Evolutionary conservation across 106 monocot genomes (phyloP).

Genomic region (Acorus calamus): DNA sequence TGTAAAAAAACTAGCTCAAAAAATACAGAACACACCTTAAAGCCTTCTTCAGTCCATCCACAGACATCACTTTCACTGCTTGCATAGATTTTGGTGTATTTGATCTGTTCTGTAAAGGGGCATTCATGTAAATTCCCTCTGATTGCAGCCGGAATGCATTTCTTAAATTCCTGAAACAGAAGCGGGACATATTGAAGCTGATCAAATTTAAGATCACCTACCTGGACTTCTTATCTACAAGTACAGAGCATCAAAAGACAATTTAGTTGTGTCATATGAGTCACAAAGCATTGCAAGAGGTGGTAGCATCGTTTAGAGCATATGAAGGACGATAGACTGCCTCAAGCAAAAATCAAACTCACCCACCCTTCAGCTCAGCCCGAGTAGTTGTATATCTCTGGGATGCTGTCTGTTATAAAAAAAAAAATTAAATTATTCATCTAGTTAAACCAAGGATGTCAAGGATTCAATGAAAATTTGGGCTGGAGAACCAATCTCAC

Average conservation of each 20-base stretch:
- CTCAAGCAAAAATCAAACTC: conserved; percentile 10
- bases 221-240: too few species aligned
- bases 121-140: conserved; percentile 74
- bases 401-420: conserved; percentile 37
- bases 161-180: conserved; percentile 49
- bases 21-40: conserved; percentile 44
- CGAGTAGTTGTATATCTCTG: conserved; percentile 58
- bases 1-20: too few species aligned
- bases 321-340: neutral
- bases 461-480: neutral
- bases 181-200: too few species aligned
- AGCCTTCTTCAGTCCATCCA: conserved; percentile 76
- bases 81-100: conserved; percentile 29
- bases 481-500: conserved; percentile 29
- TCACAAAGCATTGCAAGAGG: too few species aligned
- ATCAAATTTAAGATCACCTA: too few species aligned
- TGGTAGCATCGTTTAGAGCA: neutral
- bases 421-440: conserved; percentile 4
- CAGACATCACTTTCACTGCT: conserved; percentile 61
- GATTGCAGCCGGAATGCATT: conserved; percentile 36
- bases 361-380: conserved; percentile 94
- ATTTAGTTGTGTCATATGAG: too few species aligned
- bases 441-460: too few species aligned
- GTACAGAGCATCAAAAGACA: too few species aligned
- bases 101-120: conserved; percentile 39